phyloP scores from a whole-genome alignment of 2,329 filamentous ascomycete species.

The Fusarium solani-melongenae region DNA sequence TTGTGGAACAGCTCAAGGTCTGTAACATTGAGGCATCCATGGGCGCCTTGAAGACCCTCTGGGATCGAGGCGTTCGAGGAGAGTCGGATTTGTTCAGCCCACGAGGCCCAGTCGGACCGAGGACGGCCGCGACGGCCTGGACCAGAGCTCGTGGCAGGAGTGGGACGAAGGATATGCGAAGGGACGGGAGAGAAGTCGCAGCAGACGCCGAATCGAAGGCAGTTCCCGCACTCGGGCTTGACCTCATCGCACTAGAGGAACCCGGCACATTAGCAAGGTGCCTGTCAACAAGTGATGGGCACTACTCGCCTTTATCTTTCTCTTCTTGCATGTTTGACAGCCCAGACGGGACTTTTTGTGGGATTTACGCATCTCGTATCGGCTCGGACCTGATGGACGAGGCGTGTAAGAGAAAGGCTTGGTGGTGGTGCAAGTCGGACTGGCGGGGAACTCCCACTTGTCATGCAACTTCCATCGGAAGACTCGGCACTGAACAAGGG shows the following conservation, averaged over 20 bases:
- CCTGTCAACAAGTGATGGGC: background rate
- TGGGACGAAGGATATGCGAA: background rate
- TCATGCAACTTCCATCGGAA: background rate
- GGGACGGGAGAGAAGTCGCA: conserved; percentile 8
- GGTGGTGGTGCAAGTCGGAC: background rate
- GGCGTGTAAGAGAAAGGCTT: background rate
- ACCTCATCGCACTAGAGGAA: conserved; percentile 3
- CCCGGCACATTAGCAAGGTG: background rate
- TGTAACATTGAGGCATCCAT: background rate
- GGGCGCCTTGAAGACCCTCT: too few relatives aligned
- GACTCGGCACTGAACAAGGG: background rate
- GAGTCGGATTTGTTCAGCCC: conserved; percentile 5
- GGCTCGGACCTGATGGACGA: background rate
- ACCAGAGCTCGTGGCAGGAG: background rate
- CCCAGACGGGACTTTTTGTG: conserved; percentile 4
- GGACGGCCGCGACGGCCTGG: background rate
- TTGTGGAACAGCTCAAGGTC: background rate
- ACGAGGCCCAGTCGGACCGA: conserved; percentile 6
- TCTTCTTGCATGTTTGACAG: conserved; percentile 6
- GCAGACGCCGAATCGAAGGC: conserved; percentile 5
- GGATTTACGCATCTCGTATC: conserved; percentile 2
- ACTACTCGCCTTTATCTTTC: background rate
- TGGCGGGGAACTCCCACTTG: background rate
- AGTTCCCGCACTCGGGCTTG: conserved; percentile 10
- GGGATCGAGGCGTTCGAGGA: background rate